These are phyloP conservation scores for Coprinopsis marcescibilis DNA, from an alignment of 768 basidiomycete species.

Conservation along the genomic window DNA sequence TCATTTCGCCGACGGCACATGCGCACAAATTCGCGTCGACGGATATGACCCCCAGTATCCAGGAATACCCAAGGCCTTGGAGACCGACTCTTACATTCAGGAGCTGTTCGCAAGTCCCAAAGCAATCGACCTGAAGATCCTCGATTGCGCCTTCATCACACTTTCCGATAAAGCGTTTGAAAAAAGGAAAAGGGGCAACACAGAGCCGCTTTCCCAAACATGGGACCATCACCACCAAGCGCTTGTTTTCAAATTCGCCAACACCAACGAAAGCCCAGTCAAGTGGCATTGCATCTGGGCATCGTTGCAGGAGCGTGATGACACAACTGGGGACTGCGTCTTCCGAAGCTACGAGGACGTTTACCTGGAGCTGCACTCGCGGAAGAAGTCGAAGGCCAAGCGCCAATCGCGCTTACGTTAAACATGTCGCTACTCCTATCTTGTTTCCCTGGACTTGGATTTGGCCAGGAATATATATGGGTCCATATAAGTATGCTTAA, in stretches of 20 bases:
- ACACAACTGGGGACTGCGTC: conserved; percentile 31
- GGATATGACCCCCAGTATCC: conserved; percentile 54
- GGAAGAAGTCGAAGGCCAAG: conserved; percentile 32
- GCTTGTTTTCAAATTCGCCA: conserved; percentile 51
- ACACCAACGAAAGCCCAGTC: conserved; percentile 19
- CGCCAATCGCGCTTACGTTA: conserved; percentile 6
- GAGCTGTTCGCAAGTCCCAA: conserved; percentile 28
- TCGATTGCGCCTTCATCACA: conserved; percentile 48
- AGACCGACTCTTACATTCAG: conserved; percentile 43
- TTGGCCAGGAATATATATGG: too few relatives aligned
- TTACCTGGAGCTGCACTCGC: conserved; percentile 43
- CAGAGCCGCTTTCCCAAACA: conserved; percentile 20
- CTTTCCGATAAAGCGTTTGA: conserved; percentile 57
- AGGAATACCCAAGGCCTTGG: conserved; percentile 55
- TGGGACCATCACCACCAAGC: conserved; percentile 45
- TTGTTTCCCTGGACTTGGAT: neutral
- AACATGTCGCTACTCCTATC: too few relatives aligned
- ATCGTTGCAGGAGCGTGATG: conserved; percentile 47
- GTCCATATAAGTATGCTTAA: too few relatives aligned
- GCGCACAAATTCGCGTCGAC: conserved; percentile 51
- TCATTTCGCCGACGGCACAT: conserved; percentile 37
- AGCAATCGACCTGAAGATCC: conserved; percentile 34
- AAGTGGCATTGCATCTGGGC: conserved; percentile 65
- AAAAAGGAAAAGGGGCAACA: conserved; percentile 22
- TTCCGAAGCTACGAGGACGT: conserved; percentile 60